Evolutionary conservation across 2,329 filamentous ascomycete species (phyloP).

Genomic region (Penicillium sp.): DNA sequence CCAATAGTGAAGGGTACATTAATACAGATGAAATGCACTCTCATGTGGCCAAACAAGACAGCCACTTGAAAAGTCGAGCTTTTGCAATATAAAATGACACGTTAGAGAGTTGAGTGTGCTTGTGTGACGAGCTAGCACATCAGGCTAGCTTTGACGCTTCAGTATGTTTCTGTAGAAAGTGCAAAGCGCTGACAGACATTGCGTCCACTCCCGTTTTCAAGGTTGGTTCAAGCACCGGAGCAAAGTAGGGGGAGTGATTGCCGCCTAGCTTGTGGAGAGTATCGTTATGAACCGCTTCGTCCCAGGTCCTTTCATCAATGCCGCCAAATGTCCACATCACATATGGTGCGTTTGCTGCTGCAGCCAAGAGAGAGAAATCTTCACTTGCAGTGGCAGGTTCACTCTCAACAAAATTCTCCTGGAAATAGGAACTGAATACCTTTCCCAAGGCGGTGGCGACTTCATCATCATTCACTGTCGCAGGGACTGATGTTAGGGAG

Average conservation of each 20-base stretch:
- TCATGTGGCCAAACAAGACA: too few species aligned
- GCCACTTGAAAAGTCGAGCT: background rate
- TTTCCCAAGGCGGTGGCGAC: background rate
- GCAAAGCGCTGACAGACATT: constrained; percentile 51
- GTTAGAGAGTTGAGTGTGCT: too few species aligned
- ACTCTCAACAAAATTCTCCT: background rate
- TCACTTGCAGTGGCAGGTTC: background rate
- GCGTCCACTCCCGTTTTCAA: constrained; percentile 54
- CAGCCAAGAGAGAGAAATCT: background rate
- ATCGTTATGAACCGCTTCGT: constrained; percentile 49
- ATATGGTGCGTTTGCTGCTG: constrained; percentile 38
- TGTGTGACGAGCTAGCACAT: too few species aligned
- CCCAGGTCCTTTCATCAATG: constrained; percentile 49
- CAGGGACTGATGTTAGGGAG: background rate
- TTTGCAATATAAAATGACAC: too few species aligned
- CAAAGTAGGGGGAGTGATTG: constrained; percentile 61
- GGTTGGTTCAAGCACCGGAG: constrained; percentile 58
- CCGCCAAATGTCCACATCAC: constrained; percentile 60
- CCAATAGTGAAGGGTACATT: too few species aligned
- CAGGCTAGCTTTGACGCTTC: too few species aligned
- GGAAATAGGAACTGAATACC: background rate
- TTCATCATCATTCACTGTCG: background rate
- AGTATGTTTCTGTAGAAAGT: constrained; percentile 14
- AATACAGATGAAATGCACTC: too few species aligned
- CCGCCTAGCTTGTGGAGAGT: constrained; percentile 51